These are phyloP conservation scores for Ganoderma leucocontextum DNA, from an alignment of 1,284 basidiomycete species.

Conservation along the genomic window DNA sequence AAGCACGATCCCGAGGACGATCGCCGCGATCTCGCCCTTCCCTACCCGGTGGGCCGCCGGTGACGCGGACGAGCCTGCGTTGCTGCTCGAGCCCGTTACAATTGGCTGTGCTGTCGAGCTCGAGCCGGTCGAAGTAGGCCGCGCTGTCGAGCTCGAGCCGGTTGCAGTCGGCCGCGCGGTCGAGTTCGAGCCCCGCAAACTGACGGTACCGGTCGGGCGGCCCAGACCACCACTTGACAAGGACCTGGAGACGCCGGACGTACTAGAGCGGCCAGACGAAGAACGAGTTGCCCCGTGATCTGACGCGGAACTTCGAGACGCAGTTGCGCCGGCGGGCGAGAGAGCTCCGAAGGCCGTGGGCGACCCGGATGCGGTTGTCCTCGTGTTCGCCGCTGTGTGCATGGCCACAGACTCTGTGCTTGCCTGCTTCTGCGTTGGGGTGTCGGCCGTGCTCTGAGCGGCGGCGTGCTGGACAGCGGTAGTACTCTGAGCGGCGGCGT, in stretches of 20 bases:
- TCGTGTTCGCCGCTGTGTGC: background rate
- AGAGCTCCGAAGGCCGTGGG: background rate
- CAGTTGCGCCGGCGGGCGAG: too few relatives aligned
- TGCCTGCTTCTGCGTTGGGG: background rate
- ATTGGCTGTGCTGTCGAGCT: background rate
- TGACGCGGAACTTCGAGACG: too few relatives aligned
- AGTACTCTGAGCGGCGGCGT: too few relatives aligned
- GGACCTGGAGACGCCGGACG: too few relatives aligned
- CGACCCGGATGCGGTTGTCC: background rate
- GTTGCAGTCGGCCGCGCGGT: background rate
- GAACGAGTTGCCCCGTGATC: too few relatives aligned
- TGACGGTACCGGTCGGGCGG: too few relatives aligned
- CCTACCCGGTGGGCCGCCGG: background rate
- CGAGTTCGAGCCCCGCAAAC: background rate
- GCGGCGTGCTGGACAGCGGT: too few relatives aligned
- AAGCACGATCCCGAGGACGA: slow-evolving; percentile 13
- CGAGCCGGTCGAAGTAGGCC: too few relatives aligned
- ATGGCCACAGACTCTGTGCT: background rate
- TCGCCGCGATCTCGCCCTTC: slow-evolving; percentile 23
- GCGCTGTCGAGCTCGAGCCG: too few relatives aligned
- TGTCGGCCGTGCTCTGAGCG: background rate
- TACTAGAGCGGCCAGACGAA: too few relatives aligned
- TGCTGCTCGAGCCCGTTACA: background rate
- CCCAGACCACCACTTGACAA: too few relatives aligned
- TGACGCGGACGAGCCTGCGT: background rate